Evolutionary conservation across 345 rosid genomes (phyloP), one percentile per base, ranked within the genome.

Genomic region (Gossypium anomalum): DNA sequence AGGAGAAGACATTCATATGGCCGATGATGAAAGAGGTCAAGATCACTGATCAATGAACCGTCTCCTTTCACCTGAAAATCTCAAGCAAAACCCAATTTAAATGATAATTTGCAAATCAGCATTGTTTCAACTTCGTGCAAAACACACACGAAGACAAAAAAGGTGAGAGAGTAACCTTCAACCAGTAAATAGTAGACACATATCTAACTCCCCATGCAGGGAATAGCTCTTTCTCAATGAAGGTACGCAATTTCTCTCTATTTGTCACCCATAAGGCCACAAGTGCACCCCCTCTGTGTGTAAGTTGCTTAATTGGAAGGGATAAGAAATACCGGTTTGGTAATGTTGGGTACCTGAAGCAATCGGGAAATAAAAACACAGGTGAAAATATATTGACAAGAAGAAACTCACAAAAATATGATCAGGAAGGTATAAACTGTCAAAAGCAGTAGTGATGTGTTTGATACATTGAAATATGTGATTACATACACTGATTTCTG

Each of bases 191-290:
- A 19, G 85, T 86, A 69, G 97, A 87, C 11, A 55, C 80, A 78
- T 76, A 84, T 75, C 70, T 83, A 67, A 90, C 85, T 79, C 92
- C 97, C 97, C 97, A 92, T 47, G 87, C 75, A 44, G 94, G 91
- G 75, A 89, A 90, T 45, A 92, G 83, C 85, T 92, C 97, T 81
- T 85, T 84, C 87, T 87, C 86, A 57, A 89, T 90, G 63, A 94
- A 90, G 74, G 67, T 80, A 11, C 80, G 93, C 78, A 90, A 78
- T 69, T 92, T 92, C 84, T 94, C 93, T 81, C 97, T 87, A 72
- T 92, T 92, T 16, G 98, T 94, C 78, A 90, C 89, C 98, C 98
- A 93, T 70, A 94, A 83, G 78, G 93, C 97, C 62, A 94, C 91
- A 38, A 94, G 90, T 47, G 97, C 91, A 65, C 98, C 98, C 52